Percentiles rank a stretch among this genome's conserved stretches.
Evolutionary conservation across 257 asterid species (phyloP).

Genomic region (Solanum commersonii): DNA sequence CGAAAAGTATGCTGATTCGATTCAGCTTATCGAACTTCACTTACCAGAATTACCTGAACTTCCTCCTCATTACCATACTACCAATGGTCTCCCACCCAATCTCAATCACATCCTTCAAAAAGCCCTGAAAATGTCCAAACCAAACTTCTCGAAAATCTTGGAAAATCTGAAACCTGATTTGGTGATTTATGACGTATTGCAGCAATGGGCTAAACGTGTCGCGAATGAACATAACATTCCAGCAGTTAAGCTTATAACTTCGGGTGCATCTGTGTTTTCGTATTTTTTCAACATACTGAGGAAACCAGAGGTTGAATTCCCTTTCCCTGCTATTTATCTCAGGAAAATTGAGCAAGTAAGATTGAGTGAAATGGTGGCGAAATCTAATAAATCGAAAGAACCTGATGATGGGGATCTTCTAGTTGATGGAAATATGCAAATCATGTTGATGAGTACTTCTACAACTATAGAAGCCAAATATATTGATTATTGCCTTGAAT

Average conservation of each 20-base stretch:
- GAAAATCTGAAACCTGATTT: constrained; percentile 3
- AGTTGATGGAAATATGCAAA: neutral
- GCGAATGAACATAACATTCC: constrained; percentile 4
- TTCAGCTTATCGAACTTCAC: constrained; percentile 21
- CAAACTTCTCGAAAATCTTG: constrained; percentile 5
- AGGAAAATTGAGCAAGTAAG: constrained; percentile 2
- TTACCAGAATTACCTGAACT: constrained; percentile 17
- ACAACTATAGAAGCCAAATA: constrained; percentile 39
- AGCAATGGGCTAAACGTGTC: neutral
- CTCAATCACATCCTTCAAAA: constrained; percentile 26
- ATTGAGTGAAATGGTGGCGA: neutral
- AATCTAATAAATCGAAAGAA: constrained; percentile 2
- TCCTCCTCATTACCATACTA: constrained; percentile 34
- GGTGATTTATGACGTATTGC: neutral
- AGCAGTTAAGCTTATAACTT: constrained; percentile 11
- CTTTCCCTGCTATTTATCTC: constrained; percentile 20
- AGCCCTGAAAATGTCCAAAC: constrained; percentile 22
- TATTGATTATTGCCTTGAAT: constrained; percentile 16
- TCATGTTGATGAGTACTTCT: constrained; percentile 19
- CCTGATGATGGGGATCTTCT: constrained; percentile 5
- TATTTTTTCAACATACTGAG: constrained; percentile 2
- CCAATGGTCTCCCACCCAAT: constrained; percentile 44
- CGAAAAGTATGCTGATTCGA: constrained; percentile 1
- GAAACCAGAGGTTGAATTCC: constrained; percentile 6
- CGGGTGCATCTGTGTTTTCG: constrained; percentile 21